Conservation (phyloP, 805 yeast species). For the Cyberlindnera samutprakarnensis region DNA sequence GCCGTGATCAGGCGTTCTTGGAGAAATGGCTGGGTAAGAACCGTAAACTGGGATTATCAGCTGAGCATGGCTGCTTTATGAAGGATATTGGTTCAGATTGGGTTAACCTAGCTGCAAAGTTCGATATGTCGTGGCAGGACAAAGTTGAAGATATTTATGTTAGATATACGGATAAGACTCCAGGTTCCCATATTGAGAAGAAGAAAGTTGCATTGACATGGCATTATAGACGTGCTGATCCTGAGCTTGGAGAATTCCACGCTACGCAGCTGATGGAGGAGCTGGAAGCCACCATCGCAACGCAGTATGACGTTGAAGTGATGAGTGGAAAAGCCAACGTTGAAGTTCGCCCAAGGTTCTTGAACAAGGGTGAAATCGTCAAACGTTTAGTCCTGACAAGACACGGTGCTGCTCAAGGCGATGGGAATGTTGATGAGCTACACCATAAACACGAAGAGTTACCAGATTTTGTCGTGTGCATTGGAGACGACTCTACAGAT, state of each 20-base stretch:
- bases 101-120: slow-evolving; percentile 75
- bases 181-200: slow-evolving; percentile 79
- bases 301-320: slow-evolving; percentile 77
- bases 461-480: slow-evolving; percentile 82
- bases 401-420: slow-evolving; percentile 48
- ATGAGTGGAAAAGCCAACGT: slow-evolving; percentile 97
- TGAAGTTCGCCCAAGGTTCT: slow-evolving; percentile 93
- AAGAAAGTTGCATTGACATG: slow-evolving; percentile 94
- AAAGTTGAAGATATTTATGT: slow-evolving; percentile 68
- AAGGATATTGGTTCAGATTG: slow-evolving; percentile 65
- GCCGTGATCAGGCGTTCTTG: slow-evolving; percentile 86
- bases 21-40: slow-evolving; percentile 78
- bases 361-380: slow-evolving; percentile 96
- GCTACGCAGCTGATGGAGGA: slow-evolving; percentile 67
- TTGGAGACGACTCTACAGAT: slow-evolving; percentile 95
- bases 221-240: slow-evolving; percentile 96
- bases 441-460: slow-evolving; percentile 33
- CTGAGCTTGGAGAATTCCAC: slow-evolving; percentile 84
- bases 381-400: slow-evolving; percentile 61
- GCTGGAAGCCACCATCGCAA: slow-evolving; percentile 50
- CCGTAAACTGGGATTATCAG: slow-evolving; percentile 70
- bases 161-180: slow-evolving; percentile 78
- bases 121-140: slow-evolving; percentile 94
- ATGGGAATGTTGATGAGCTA: slow-evolving; percentile 26
- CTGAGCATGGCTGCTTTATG: slow-evolving; percentile 97